Evolutionary conservation across 306 rosid genomes (phyloP), one percentile per base, ranked within the genome.

Genomic region (Begonia masoniana): DNA sequence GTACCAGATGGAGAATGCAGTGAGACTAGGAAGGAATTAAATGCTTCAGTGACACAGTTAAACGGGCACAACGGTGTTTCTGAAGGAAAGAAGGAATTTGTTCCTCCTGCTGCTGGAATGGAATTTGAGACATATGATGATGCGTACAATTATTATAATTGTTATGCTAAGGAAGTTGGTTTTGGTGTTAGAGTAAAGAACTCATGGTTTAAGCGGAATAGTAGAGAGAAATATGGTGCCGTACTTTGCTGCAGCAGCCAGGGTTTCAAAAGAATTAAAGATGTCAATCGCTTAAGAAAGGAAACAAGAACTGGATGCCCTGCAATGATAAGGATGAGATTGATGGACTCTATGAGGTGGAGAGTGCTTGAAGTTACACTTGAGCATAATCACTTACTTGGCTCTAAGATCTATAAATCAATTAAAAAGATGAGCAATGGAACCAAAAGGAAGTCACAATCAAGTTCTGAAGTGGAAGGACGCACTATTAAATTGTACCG

Each of bases 161-260:
- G 97, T 67, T 89, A 89, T 60, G 95, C 97, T 52, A 89, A 80
- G 71, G 97, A 78, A 62, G 82, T 85, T 46, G 97, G 97, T 9
- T 89, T 89, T 78, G 64, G 87, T 6, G 94, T 89, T 15, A 65
- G 97, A 79, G 97, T 89, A 71, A 89, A 89, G 72, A 89, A 89
- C 67, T 89, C 95, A 8, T 89, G 97, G 95, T 89, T 85, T 68
- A 85, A 89, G 76, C 77, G 94, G 67, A 85, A 89, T 68, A 85
- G 95, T 58, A 81, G 81, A 60, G 97, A 89, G 66, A 89, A 89
- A 71, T 85, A 89, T 23, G 97, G 97, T 61, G 97, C 97, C 0
- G 95, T 89, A 50, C 95, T 89, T 64, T 89, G 97, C 59, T 89
- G 97, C 62, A 89, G 97, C 71, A 89, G 97, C 70, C 97, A 89